Percentiles rank a stretch among this genome's conserved stretches.
Evolutionary conservation across 2,329 filamentous ascomycete species (phyloP).

Genomic region (Hymenoscyphus linearis): DNA sequence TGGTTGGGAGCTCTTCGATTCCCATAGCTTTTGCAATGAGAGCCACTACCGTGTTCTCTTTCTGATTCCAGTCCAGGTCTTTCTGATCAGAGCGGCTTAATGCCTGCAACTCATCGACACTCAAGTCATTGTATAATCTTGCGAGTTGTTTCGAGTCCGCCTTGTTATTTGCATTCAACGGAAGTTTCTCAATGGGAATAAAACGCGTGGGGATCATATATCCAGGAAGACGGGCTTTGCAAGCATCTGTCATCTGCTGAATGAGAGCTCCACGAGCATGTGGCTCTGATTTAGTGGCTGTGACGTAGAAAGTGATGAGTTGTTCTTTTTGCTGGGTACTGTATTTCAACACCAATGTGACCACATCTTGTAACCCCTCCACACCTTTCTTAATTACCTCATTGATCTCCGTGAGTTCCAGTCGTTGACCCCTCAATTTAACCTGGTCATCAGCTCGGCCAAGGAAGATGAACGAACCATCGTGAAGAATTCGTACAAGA

Average conservation of each 20-base stretch:
- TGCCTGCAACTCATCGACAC: slow-evolving; percentile 53
- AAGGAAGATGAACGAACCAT: slow-evolving; percentile 80
- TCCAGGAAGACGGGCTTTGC: slow-evolving; percentile 61
- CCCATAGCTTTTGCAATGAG: slow-evolving; percentile 42
- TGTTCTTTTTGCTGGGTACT: slow-evolving; percentile 71
- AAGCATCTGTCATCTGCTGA: slow-evolving; percentile 52
- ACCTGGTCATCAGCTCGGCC: slow-evolving; percentile 88
- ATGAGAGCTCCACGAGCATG: slow-evolving; percentile 37
- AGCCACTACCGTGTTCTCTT: slow-evolving; percentile 44
- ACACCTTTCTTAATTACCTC: slow-evolving; percentile 67
- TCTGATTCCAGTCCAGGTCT: slow-evolving; percentile 32
- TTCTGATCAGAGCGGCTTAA: slow-evolving; percentile 38
- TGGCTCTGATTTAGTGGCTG: slow-evolving; percentile 20
- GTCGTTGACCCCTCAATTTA: slow-evolving; percentile 80
- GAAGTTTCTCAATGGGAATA: slow-evolving; percentile 64
- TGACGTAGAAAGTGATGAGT: slow-evolving; percentile 69
- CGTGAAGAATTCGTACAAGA: slow-evolving; percentile 72
- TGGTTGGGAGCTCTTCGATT: slow-evolving; percentile 33
- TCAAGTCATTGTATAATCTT: slow-evolving; percentile 57
- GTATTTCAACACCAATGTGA: slow-evolving; percentile 70
- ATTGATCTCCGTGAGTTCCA: slow-evolving; percentile 91
- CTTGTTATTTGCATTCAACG: slow-evolving; percentile 86
- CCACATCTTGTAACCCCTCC: slow-evolving; percentile 58
- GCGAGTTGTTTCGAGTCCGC: slow-evolving; percentile 69
- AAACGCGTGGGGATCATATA: slow-evolving; percentile 94